phyloP scores from a whole-genome alignment of 2,329 filamentous ascomycete genomes.

The Cladorrhinum sp. region DNA sequence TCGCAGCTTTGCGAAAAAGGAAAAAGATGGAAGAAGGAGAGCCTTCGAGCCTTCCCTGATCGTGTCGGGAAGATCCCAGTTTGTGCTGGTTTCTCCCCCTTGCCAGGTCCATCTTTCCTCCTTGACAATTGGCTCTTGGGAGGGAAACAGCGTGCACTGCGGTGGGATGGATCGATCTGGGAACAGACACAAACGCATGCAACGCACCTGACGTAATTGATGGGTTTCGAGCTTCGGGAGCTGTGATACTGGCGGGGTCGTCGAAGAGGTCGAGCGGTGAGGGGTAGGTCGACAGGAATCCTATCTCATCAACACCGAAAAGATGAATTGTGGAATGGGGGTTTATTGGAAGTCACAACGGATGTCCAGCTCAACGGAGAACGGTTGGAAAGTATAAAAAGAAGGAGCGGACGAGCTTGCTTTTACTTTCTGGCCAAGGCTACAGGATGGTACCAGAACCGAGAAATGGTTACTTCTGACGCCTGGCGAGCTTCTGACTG shows the following conservation, averaged over 20 bases:
- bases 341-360: neutral
- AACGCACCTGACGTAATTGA: slow-evolving; percentile 14
- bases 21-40: neutral
- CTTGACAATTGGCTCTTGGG: too few species aligned
- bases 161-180: neutral
- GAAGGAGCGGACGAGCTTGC: neutral
- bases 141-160: too few species aligned
- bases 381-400: neutral
- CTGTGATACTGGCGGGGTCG: neutral
- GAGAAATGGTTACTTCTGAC: neutral
- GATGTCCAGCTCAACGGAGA: neutral
- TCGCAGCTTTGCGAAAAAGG: neutral
- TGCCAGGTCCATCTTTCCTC: neutral
- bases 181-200: neutral
- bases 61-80: neutral
- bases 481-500: too few species aligned
- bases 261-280: neutral
- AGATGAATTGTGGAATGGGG: neutral
- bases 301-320: too few species aligned
- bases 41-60: neutral
- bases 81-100: neutral
- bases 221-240: neutral
- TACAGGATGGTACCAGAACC: neutral
- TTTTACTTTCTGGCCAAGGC: slow-evolving; percentile 3
- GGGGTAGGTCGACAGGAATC: neutral